phyloP scores from a whole-genome alignment of 768 basidiomycete species.

The Naganishia onofrii region DNA sequence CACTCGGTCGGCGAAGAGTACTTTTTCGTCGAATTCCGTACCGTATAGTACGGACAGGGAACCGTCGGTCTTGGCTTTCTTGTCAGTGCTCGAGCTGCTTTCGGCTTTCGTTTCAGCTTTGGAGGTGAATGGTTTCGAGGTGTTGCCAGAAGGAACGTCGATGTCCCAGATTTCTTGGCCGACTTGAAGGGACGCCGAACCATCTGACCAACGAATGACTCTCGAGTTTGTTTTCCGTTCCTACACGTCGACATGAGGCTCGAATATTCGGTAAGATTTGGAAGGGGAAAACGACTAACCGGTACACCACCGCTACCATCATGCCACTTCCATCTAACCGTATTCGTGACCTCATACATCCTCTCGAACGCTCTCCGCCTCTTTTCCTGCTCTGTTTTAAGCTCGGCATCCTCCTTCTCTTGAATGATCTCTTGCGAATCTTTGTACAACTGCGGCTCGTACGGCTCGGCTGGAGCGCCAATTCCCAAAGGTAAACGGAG shows the following conservation, averaged over 20 bases:
- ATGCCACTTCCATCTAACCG: constrained; percentile 91
- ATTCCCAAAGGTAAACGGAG: constrained; percentile 92
- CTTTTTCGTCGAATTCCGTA: constrained; percentile 32
- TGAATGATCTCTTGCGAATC: constrained; percentile 81
- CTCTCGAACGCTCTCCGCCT: constrained; percentile 66
- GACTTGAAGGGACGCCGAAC: constrained; percentile 79
- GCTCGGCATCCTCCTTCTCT: constrained; percentile 68
- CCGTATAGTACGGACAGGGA: constrained; percentile 35
- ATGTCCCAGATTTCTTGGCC: constrained; percentile 95
- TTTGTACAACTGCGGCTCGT: constrained; percentile 60
- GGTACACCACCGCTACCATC: constrained; percentile 71
- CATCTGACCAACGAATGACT: constrained; percentile 93
- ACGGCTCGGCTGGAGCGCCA: constrained; percentile 82
- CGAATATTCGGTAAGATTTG: background rate
- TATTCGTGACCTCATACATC: constrained; percentile 86
- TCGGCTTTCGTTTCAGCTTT: background rate
- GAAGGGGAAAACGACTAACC: constrained; percentile 56
- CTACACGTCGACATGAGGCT: background rate
- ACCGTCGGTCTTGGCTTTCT: constrained; percentile 18
- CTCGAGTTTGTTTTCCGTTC: constrained; percentile 81
- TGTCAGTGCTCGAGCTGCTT: background rate
- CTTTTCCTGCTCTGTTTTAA: constrained; percentile 43
- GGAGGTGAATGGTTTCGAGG: constrained; percentile 13
- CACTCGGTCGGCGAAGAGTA: constrained; percentile 43
- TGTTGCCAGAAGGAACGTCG: constrained; percentile 23